These are phyloP conservation scores for Fusarium praegraminearum DNA, from an alignment of 2,329 filamentous ascomycete species.

Conservation along the genomic window DNA sequence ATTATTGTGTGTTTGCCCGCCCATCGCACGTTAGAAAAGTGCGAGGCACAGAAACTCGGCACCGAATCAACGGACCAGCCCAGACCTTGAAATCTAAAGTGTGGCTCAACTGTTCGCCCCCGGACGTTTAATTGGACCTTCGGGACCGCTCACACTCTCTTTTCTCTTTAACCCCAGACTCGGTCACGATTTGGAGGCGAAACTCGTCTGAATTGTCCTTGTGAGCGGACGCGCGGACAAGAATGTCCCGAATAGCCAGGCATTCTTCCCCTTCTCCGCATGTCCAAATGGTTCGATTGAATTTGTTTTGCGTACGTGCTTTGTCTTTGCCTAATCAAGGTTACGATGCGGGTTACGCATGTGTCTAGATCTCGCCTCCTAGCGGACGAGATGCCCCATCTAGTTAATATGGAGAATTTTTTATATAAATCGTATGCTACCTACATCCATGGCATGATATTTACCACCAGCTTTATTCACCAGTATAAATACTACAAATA, in stretches of 20 bases:
- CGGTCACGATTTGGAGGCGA: conserved; percentile 9
- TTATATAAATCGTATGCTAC: conserved; percentile 37
- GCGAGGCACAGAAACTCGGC: conserved; percentile 17
- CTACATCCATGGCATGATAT: conserved; percentile 15
- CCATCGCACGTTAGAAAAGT: conserved; percentile 19
- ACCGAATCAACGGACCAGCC: conserved; percentile 7
- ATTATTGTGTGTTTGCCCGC: conserved; percentile 9
- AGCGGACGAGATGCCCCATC: conserved; percentile 35
- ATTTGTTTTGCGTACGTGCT: conserved; percentile 42
- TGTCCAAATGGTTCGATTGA: conserved; percentile 43
- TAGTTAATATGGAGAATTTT: conserved; percentile 28
- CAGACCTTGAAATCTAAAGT: neutral
- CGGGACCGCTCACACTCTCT: conserved; percentile 36
- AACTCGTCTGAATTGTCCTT: conserved; percentile 6
- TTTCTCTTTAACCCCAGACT: conserved; percentile 13
- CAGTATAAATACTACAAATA: conserved; percentile 8
- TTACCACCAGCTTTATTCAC: conserved; percentile 26
- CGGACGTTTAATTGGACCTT: conserved; percentile 29
- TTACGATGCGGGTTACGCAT: conserved; percentile 40
- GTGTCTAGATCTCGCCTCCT: conserved; percentile 37
- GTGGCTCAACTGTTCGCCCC: conserved; percentile 24
- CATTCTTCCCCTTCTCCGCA: conserved; percentile 17
- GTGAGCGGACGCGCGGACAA: conserved; percentile 44
- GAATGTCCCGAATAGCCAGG: conserved; percentile 10
- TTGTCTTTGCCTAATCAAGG: conserved; percentile 29